These are phyloP conservation scores for Cladosporium phlei DNA, from an alignment of 2,329 filamentous ascomycete genomes.

Conservation along the genomic window DNA sequence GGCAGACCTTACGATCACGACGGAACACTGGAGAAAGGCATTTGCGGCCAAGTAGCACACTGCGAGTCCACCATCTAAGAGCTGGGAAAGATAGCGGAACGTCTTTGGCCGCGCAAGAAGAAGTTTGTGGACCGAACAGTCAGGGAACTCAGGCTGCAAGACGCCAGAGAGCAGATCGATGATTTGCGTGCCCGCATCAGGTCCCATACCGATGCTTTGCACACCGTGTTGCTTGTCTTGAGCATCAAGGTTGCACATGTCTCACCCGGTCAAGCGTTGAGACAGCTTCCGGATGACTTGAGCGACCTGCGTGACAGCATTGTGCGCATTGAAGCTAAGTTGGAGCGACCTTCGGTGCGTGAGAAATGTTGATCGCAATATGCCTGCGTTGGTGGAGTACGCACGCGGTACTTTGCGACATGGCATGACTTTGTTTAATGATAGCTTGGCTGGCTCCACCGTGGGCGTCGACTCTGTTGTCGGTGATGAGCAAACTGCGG, in stretches of 20 bases:
- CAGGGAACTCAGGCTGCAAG: background rate
- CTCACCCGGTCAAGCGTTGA: background rate
- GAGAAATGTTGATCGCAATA: background rate
- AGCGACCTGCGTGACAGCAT: background rate
- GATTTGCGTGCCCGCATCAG: background rate
- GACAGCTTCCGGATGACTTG: background rate
- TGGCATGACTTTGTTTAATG: background rate
- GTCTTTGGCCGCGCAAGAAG: background rate
- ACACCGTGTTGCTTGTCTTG: background rate
- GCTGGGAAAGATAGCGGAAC: background rate
- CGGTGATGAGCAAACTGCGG: background rate
- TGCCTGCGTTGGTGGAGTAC: background rate
- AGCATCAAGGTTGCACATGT: background rate
- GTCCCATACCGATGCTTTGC: background rate
- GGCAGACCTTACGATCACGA: background rate
- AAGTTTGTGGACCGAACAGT: background rate
- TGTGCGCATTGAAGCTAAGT: background rate
- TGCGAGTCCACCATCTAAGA: background rate
- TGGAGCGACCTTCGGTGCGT: background rate
- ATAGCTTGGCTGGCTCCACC: background rate
- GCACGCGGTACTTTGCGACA: background rate
- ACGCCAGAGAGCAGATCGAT: background rate
- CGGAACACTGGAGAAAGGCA: background rate
- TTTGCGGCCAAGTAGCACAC: background rate
- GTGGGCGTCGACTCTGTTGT: background rate